A percentile compares a stretch with the other conserved stretches of the same genome.
Evolutionary conservation across 441 rosid species (phyloP).

Genomic region (Isatis lusitanica): DNA sequence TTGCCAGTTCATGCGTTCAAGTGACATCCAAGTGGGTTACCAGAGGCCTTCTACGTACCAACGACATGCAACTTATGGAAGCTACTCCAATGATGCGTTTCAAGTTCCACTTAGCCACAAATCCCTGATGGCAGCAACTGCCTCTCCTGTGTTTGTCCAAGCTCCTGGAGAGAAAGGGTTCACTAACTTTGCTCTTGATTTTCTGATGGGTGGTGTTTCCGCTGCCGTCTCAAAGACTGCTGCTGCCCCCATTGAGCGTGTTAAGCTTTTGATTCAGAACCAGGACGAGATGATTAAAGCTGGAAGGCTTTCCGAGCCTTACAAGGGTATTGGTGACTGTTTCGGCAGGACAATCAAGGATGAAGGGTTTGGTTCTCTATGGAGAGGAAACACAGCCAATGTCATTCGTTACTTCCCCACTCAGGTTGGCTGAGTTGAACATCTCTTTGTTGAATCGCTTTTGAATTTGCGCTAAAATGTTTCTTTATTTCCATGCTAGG

Average conservation of each 20-base stretch:
- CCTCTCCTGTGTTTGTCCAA: conserved; percentile 47
- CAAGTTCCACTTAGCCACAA: conserved; percentile 38
- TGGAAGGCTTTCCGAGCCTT: conserved; percentile 59
- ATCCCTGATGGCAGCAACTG: conserved; percentile 34
- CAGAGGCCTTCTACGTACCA: conserved; percentile 43
- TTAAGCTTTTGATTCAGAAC: conserved; percentile 64
- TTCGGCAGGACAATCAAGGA: conserved; percentile 48
- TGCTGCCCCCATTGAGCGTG: conserved; percentile 71
- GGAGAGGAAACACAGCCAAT: conserved; percentile 75
- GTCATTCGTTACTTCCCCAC: conserved; percentile 73
- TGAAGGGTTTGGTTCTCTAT: conserved; percentile 51
- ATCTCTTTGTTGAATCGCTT: neutral
- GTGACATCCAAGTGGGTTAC: conserved; percentile 48
- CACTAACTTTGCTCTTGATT: conserved; percentile 49
- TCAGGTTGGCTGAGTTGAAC: conserved; percentile 39
- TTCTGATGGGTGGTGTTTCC: conserved; percentile 70
- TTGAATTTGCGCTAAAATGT: neutral
- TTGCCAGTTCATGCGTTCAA: conserved; percentile 52
- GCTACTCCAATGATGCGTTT: conserved; percentile 54
- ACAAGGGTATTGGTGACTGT: conserved; percentile 68
- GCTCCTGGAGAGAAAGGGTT: conserved; percentile 62
- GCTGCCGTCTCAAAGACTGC: conserved; percentile 68
- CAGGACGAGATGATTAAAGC: conserved; percentile 65
- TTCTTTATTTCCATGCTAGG: conserved; percentile 40
- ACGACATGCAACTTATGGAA: conserved; percentile 44